phyloP scores from a whole-genome alignment of 495 filamentous ascomycete species.

The Talaromyces borbonicus region DNA sequence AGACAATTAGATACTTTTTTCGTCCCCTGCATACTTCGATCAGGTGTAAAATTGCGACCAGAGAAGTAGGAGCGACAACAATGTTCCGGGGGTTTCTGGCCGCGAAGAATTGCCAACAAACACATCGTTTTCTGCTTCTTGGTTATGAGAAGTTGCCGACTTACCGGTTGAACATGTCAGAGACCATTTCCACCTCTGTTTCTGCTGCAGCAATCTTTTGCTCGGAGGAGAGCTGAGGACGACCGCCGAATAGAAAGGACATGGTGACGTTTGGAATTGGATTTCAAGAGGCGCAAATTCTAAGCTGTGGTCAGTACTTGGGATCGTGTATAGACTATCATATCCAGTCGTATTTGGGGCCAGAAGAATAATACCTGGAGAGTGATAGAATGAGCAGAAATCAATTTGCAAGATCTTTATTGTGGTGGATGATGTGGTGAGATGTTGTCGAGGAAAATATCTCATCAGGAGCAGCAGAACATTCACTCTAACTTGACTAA shows the following conservation, averaged over 20 bases:
- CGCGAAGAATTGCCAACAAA: not conserved
- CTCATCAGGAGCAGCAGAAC: too few species aligned
- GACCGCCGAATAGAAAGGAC: conserved; percentile 88
- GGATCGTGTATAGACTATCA: not conserved
- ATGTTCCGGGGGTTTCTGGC: not conserved
- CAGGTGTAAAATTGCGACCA: too few species aligned
- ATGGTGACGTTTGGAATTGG: conserved; percentile 21
- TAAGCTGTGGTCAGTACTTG: not conserved
- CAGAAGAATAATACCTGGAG: not conserved
- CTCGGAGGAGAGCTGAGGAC: conserved; percentile 80
- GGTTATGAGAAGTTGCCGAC: conserved; percentile 5
- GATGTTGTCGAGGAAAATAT: too few species aligned
- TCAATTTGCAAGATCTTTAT: too few species aligned
- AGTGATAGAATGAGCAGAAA: not conserved
- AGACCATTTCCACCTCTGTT: conserved; percentile 83
- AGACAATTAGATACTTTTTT: not conserved
- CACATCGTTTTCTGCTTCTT: not conserved
- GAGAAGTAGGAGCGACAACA: not conserved
- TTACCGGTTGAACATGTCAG: conserved; percentile 94
- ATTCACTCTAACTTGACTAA: not conserved
- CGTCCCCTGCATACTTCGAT: too few species aligned
- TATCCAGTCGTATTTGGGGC: not conserved
- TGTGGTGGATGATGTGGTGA: too few species aligned
- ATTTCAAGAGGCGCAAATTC: not conserved
- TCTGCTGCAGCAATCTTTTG: conserved; percentile 94